These are phyloP conservation scores for Psilocybe cubensis DNA, from an alignment of 768 basidiomycete genomes.

Conservation along the genomic window DNA sequence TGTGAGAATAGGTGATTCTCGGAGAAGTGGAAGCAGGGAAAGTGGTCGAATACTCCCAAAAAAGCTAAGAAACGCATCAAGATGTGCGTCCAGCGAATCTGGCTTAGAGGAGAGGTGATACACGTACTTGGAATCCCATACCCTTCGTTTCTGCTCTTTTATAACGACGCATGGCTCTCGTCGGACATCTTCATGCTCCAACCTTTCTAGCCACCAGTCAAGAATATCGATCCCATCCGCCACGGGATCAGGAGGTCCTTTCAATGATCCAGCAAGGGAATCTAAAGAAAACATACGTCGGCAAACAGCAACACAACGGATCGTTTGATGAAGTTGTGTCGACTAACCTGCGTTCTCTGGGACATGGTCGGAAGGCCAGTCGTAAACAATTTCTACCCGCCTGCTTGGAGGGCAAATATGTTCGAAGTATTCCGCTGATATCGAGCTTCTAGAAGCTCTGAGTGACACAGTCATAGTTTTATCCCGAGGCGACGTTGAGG, in stretches of 20 bases:
- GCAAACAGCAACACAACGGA: too few relatives aligned
- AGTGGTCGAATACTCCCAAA: slow-evolving; percentile 46
- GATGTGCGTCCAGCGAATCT: neutral
- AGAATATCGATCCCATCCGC: slow-evolving; percentile 47
- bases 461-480: neutral
- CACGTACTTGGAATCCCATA: slow-evolving; percentile 56
- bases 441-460: slow-evolving; percentile 31
- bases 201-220: slow-evolving; percentile 50
- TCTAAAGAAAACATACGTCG: too few relatives aligned
- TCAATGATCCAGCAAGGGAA: too few relatives aligned
- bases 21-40: slow-evolving; percentile 45
- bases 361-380: slow-evolving; percentile 17
- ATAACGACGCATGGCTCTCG: slow-evolving; percentile 26
- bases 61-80: slow-evolving; percentile 33
- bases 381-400: slow-evolving; percentile 34
- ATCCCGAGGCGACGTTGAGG: neutral
- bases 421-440: slow-evolving; percentile 55
- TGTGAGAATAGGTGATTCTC: slow-evolving; percentile 49
- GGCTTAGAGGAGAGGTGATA: neutral
- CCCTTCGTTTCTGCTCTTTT: slow-evolving; percentile 46
- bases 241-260: slow-evolving; percentile 29
- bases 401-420: slow-evolving; percentile 43
- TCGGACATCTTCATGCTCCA: slow-evolving; percentile 33
- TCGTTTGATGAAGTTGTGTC: too few relatives aligned
- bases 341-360: too few relatives aligned